These are phyloP conservation scores for Aspergillus nanangensis DNA, from an alignment of 495 filamentous ascomycete species.

Conservation along the genomic window DNA sequence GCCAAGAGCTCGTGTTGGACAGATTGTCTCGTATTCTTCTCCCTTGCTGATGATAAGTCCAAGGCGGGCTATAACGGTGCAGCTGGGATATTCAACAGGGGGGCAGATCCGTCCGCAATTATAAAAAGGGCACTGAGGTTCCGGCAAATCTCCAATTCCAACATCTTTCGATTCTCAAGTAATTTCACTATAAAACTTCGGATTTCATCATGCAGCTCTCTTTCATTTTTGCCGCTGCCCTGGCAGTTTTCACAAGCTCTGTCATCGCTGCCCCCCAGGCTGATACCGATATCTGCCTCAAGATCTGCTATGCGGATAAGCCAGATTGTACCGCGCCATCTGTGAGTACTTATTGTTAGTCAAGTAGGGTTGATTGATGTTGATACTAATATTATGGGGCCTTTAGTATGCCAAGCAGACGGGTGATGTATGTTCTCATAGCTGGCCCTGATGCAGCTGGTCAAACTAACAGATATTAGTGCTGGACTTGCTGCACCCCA, in stretches of 20 bases:
- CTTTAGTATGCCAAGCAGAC: not conserved
- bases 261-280: not conserved
- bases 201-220: not conserved
- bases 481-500: not conserved
- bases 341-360: not conserved
- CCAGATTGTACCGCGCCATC: not conserved
- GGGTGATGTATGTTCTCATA: not conserved
- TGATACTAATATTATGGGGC: not conserved
- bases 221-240: not conserved
- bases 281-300: not conserved
- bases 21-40: not conserved
- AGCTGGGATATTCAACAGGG: not conserved
- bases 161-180: not conserved
- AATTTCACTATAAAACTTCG: not conserved
- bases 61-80: not conserved
- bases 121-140: not conserved
- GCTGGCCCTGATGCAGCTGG: too few species aligned
- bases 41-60: not conserved
- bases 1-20: not conserved
- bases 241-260: not conserved
- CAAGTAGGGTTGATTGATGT: too few species aligned
- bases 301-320: not conserved
- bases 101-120: not conserved
- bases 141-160: not conserved
- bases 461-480: not conserved